These are phyloP conservation scores for Plasmopara halstedii DNA, from an alignment of 352 stramenopile genomes.

Conservation along the genomic window DNA sequence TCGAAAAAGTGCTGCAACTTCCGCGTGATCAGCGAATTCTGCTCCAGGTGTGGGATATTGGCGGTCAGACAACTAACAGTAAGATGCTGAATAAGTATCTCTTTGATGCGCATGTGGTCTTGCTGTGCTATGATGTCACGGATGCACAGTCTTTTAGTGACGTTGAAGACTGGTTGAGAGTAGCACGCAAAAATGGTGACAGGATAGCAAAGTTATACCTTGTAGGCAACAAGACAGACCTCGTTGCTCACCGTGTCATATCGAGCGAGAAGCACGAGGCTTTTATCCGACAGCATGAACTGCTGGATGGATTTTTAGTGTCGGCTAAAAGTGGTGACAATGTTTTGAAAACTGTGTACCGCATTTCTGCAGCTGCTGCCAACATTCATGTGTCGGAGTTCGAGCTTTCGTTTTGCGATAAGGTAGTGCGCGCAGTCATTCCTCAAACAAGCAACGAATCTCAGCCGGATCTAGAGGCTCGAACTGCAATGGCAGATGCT, in stretches of 20 bases:
- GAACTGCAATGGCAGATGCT: slow-evolving; percentile 59
- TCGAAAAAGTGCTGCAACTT: slow-evolving; percentile 77
- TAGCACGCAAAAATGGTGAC: slow-evolving; percentile 32
- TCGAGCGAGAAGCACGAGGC: slow-evolving; percentile 58
- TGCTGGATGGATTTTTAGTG: slow-evolving; percentile 71
- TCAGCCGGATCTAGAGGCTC: slow-evolving; percentile 31
- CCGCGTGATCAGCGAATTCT: slow-evolving; percentile 65
- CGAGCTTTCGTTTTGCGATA: slow-evolving; percentile 76
- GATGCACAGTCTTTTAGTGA: slow-evolving; percentile 79
- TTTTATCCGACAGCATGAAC: slow-evolving; percentile 54
- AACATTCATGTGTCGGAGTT: slow-evolving; percentile 71
- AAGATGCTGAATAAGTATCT: slow-evolving; percentile 86
- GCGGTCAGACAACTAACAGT: slow-evolving; percentile 82
- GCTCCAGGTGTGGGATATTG: slow-evolving; percentile 86
- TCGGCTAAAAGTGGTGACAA: slow-evolving; percentile 81
- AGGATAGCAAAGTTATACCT: slow-evolving; percentile 54
- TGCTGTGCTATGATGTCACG: slow-evolving; percentile 85
- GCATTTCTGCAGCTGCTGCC: slow-evolving; percentile 53
- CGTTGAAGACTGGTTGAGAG: slow-evolving; percentile 66
- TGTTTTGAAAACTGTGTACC: slow-evolving; percentile 73
- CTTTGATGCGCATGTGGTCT: slow-evolving; percentile 64
- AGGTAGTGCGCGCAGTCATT: slow-evolving; percentile 51
- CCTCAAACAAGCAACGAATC: slow-evolving; percentile 8
- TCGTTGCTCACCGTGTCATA: slow-evolving; percentile 70
- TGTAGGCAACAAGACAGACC: slow-evolving; percentile 85